Evolutionary conservation across 1,284 basidiomycete species (phyloP).

Genomic region (Trichosporon faecale): DNA sequence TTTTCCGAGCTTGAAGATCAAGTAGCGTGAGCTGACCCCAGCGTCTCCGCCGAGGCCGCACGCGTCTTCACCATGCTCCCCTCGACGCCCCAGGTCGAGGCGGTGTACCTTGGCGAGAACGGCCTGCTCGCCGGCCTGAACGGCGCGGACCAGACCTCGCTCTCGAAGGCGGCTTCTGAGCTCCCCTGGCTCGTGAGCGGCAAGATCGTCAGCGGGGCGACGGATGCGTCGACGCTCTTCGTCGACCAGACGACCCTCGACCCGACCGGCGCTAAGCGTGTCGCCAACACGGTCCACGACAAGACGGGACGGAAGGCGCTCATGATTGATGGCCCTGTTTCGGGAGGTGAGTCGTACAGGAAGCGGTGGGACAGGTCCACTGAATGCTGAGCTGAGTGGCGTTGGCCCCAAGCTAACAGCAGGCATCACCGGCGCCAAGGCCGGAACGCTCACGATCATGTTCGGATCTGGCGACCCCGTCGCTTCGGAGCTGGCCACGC

Average conservation of each 20-base stretch:
- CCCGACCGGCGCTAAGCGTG: constrained; percentile 38
- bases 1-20: no score
- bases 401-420: background rate
- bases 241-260: constrained; percentile 50
- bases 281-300: constrained; percentile 38
- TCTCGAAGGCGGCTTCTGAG: constrained; percentile 50
- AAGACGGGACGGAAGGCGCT: constrained; percentile 30
- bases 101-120: constrained; percentile 49
- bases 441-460: constrained; percentile 47
- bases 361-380: no score
- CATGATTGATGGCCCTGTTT: constrained; percentile 49
- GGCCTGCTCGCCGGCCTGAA: constrained; percentile 45
- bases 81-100: constrained; percentile 53
- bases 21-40: constrained; percentile 18
- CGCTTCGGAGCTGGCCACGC: constrained; percentile 37
- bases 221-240: constrained; percentile 39
- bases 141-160: constrained; percentile 53
- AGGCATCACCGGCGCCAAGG: constrained; percentile 42
- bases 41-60: constrained; percentile 50
- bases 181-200: constrained; percentile 27
- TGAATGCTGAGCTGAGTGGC: no score
- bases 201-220: background rate
- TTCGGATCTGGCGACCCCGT: constrained; percentile 36
- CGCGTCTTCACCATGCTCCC: constrained; percentile 57
- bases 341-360: constrained; percentile 36